Conservation (phyloP, 1,284 basidiomycete species). For the Papiliotrema fonsecae region DNA sequence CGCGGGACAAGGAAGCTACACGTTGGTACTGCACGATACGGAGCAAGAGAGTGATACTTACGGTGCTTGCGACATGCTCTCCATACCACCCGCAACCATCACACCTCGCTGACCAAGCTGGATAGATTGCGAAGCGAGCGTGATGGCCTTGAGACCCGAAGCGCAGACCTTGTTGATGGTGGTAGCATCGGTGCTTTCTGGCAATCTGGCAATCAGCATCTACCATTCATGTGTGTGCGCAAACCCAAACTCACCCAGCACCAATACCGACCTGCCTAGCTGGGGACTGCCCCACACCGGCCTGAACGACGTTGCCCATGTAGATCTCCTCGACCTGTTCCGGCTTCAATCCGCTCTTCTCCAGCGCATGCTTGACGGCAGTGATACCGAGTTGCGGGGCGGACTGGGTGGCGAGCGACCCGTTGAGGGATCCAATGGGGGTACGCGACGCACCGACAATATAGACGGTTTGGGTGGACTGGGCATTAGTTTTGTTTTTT, state of each 20-base stretch:
- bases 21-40: constrained; percentile 5
- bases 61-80: constrained; percentile 97
- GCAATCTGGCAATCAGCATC: constrained; percentile 54
- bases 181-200: constrained; percentile 83
- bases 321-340: constrained; percentile 86
- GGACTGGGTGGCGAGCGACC: constrained; percentile 77
- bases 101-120: constrained; percentile 72
- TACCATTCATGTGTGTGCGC: no score
- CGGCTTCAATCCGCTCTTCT: constrained; percentile 73
- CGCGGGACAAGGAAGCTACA: constrained; percentile 76
- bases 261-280: constrained; percentile 89
- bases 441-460: constrained; percentile 94
- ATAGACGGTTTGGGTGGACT: constrained; percentile 68
- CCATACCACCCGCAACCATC: constrained; percentile 92
- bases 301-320: constrained; percentile 95
- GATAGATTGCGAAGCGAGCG: constrained; percentile 87
- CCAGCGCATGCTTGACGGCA: constrained; percentile 86
- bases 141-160: constrained; percentile 90
- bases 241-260: constrained; percentile 58
- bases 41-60: constrained; percentile 57
- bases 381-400: constrained; percentile 85
- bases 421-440: constrained; percentile 90
- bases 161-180: constrained; percentile 99
- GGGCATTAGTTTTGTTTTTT: neutral
- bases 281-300: constrained; percentile 91